These are phyloP conservation scores for Kluyveromyces starmeri DNA, from an alignment of 805 yeast species.

Conservation along the genomic window DNA sequence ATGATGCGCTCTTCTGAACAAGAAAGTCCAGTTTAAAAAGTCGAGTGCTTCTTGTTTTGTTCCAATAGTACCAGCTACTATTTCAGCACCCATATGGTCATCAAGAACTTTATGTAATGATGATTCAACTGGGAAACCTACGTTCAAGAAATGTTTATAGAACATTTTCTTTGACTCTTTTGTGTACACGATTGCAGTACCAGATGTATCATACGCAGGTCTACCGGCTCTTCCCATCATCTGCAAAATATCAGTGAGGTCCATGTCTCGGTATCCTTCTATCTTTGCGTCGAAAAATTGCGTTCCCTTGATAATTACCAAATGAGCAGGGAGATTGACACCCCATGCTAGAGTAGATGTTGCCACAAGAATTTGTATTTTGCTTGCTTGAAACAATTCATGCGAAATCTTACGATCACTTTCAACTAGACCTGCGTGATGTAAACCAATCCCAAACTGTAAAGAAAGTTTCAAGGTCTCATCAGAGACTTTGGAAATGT, in stretches of 20 bases:
- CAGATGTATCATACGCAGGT: constrained; percentile 89
- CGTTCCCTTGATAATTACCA: constrained; percentile 95
- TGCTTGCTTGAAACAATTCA: constrained; percentile 72
- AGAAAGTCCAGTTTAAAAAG: constrained; percentile 93
- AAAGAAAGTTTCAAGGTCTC: constrained; percentile 72
- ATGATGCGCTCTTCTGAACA: constrained; percentile 87
- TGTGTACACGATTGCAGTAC: constrained; percentile 88
- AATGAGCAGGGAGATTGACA: constrained; percentile 96
- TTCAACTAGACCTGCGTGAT: constrained; percentile 94
- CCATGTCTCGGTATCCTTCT: constrained; percentile 90
- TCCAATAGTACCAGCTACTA: constrained; percentile 86
- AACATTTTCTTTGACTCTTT: constrained; percentile 75
- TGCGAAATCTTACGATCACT: constrained; percentile 85
- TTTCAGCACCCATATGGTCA: constrained; percentile 94
- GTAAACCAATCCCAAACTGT: constrained; percentile 79
- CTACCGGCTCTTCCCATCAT: constrained; percentile 99
- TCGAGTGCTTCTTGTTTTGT: constrained; percentile 87
- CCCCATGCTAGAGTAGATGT: constrained; percentile 99
- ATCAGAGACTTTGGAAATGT: constrained; percentile 79
- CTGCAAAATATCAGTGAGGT: constrained; percentile 92
- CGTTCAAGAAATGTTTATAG: constrained; percentile 76
- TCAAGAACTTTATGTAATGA: constrained; percentile 66
- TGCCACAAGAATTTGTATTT: constrained; percentile 83
- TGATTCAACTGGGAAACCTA: constrained; percentile 95
- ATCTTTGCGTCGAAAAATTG: constrained; percentile 89